A percentile compares a stretch with the other conserved stretches of the same genome.
Evolutionary conservation across 2,329 filamentous ascomycete species (phyloP).

Genomic region (Fusarium zealandicum): DNA sequence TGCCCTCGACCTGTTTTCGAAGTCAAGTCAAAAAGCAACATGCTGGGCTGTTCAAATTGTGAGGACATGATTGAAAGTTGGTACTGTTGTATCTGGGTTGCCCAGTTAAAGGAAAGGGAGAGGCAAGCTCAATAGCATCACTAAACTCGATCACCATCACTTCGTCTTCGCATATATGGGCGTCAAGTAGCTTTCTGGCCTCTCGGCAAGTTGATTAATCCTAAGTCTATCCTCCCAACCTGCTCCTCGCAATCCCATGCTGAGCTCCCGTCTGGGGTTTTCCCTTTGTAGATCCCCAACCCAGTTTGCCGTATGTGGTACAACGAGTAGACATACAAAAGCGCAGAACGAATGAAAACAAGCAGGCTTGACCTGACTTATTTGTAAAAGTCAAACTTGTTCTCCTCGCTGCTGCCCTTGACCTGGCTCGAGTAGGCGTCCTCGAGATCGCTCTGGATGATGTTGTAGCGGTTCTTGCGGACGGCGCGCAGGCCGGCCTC

Average conservation of each 20-base stretch:
- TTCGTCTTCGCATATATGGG: not conserved
- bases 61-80: no score
- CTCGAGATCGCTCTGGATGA: conserved; percentile 95
- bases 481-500: conserved; percentile 94
- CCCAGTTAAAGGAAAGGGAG: no score
- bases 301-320: conserved; percentile 32
- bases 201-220: conserved; percentile 25
- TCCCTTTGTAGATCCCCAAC: conserved; percentile 15
- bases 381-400: conserved; percentile 93
- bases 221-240: conserved; percentile 23
- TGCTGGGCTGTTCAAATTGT: no score
- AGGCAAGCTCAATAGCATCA: not conserved
- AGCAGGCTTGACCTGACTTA: conserved; percentile 49
- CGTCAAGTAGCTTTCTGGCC: conserved; percentile 11
- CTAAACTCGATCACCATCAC: not conserved
- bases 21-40: no score
- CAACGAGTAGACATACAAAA: conserved; percentile 32
- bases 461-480: conserved; percentile 98
- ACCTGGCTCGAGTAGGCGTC: conserved; percentile 98
- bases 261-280: conserved; percentile 16
- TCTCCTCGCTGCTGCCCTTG: conserved; percentile 73
- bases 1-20: no score
- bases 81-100: no score
- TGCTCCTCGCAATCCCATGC: conserved; percentile 10
- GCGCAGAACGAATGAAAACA: conserved; percentile 8